phyloP scores from a whole-genome alignment of 352 stramenopile species.

The Globisporangium recalcitrans region DNA sequence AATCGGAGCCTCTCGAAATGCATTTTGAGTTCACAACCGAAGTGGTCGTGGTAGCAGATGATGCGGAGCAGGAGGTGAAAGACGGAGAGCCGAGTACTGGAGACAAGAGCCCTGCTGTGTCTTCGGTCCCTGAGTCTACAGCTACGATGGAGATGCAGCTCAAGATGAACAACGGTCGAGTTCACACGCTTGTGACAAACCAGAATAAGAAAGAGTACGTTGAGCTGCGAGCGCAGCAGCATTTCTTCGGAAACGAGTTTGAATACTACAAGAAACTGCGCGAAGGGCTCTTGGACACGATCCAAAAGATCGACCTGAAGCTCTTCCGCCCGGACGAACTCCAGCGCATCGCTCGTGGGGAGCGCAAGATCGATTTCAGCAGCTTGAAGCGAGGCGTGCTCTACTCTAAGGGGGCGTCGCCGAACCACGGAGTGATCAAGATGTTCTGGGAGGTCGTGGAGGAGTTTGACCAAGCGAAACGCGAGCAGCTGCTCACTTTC shows the following conservation, averaged over 20 bases:
- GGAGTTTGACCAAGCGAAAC: constrained; percentile 43
- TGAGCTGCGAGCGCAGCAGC: constrained; percentile 45
- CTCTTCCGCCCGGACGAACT: constrained; percentile 59
- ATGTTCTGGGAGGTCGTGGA: constrained; percentile 67
- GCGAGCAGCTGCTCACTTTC: constrained; percentile 64
- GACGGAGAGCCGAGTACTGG: not conserved
- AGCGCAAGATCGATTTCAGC: constrained; percentile 46
- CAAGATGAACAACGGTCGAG: constrained; percentile 18
- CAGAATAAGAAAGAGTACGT: constrained; percentile 67
- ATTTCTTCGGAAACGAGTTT: constrained; percentile 58
- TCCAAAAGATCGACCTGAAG: constrained; percentile 42
- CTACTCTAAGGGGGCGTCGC: constrained; percentile 46
- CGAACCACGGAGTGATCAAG: constrained; percentile 35
- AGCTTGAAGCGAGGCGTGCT: constrained; percentile 49
- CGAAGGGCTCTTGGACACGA: constrained; percentile 55
- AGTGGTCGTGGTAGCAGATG: constrained; percentile 28
- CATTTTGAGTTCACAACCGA: constrained; percentile 62
- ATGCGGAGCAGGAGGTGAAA: constrained; percentile 12
- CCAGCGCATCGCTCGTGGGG: constrained; percentile 38
- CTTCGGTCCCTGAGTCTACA: not conserved
- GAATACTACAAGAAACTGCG: constrained; percentile 57
- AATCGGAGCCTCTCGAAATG: constrained; percentile 43
- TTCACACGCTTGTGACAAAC: constrained; percentile 47
- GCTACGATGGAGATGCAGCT: constrained; percentile 68
- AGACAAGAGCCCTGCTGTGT: not conserved